Evolutionary conservation across 169 alveolate genomes (phyloP).

Genomic region (Blepharisma undulans): DNA sequence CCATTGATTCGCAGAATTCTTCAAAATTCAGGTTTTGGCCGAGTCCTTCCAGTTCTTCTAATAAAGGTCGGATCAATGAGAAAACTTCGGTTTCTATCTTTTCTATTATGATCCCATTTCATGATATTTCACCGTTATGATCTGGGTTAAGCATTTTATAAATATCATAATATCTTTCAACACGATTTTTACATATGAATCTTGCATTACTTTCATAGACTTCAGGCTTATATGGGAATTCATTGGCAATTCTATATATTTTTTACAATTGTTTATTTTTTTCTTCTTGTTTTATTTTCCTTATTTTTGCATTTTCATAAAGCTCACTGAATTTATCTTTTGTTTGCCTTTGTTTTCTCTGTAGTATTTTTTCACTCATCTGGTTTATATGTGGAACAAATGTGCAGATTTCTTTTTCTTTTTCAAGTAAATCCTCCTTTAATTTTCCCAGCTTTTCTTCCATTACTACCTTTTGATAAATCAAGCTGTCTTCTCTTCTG

Average conservation of each 20-base stretch:
- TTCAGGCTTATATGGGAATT: not conserved
- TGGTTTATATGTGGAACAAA: conserved; percentile 32
- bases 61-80: not conserved
- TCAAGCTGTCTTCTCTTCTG: not conserved
- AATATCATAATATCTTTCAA: conserved; percentile 2
- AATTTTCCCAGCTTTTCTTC: not conserved
- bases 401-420: conserved; percentile 7
- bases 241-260: not conserved
- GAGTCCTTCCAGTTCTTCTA: conserved; percentile 29
- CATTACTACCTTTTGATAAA: not conserved
- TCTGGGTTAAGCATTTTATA: conserved; percentile 17
- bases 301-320: not conserved
- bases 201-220: not conserved
- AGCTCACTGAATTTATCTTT: conserved; percentile 14
- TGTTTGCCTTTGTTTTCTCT: not conserved
- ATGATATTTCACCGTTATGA: not conserved
- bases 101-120: not conserved
- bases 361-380: not conserved
- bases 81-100: not conserved
- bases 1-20: conserved; percentile 33
- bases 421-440: not conserved
- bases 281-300: conserved; percentile 11
- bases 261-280: not conserved
- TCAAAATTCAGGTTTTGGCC: conserved; percentile 33
- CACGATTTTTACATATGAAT: not conserved